These are phyloP conservation scores for Orbilia ellipsospora DNA, from an alignment of 2,329 filamentous ascomycete species.

Conservation along the genomic window DNA sequence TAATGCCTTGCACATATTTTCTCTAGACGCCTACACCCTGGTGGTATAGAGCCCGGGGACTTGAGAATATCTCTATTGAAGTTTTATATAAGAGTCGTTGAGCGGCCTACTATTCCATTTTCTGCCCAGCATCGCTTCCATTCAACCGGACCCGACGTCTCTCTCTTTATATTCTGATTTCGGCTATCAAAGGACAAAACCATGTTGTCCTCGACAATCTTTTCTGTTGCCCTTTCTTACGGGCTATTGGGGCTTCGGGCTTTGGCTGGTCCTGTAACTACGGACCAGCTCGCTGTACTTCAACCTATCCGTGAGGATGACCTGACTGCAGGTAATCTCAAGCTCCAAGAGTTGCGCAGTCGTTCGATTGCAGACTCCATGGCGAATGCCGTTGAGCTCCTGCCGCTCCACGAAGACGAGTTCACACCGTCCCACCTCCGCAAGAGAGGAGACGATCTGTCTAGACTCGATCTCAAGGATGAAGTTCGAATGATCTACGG, in stretches of 20 bases:
- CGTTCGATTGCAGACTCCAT: conserved; percentile 38
- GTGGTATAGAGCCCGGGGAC: not conserved
- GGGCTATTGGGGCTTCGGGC: conserved; percentile 48
- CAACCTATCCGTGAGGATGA: conserved; percentile 38
- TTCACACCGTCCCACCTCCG: conserved; percentile 32
- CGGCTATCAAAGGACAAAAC: conserved; percentile 27
- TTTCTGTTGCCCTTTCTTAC: conserved; percentile 36
- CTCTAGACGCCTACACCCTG: not conserved
- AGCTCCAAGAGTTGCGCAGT: conserved; percentile 29
- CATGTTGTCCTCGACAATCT: conserved; percentile 47
- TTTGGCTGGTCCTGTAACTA: conserved; percentile 33
- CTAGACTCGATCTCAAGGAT: conserved; percentile 56
- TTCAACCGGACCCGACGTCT: conserved; percentile 13
- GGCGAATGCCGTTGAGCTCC: conserved; percentile 35
- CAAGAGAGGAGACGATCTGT: conserved; percentile 53
- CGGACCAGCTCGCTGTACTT: conserved; percentile 2
- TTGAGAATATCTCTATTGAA: not conserved
- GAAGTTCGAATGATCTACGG: conserved; percentile 59
- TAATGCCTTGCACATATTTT: not conserved
- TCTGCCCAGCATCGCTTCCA: conserved; percentile 19
- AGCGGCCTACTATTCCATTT: conserved; percentile 13
- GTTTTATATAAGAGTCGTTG: conserved; percentile 34
- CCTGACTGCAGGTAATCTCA: conserved; percentile 9
- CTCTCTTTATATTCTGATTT: conserved; percentile 13
- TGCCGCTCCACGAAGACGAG: conserved; percentile 47